phyloP scores from a whole-genome alignment of 2,329 filamentous ascomycete genomes.

The Beauveria pseudobassiana region DNA sequence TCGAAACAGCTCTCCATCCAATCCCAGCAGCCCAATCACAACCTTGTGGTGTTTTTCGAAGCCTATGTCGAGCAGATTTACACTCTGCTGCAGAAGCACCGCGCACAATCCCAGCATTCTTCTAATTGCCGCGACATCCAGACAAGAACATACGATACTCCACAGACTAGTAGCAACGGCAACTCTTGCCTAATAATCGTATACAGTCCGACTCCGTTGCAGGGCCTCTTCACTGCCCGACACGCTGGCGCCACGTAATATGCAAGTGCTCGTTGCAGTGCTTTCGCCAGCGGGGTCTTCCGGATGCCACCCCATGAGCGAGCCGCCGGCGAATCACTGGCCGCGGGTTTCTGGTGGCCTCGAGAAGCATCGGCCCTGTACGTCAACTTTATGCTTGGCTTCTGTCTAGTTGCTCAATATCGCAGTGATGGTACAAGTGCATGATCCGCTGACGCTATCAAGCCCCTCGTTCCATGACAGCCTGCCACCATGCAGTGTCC shows the following conservation, averaged over 20 bases:
- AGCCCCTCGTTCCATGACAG: neutral
- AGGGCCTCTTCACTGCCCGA: neutral
- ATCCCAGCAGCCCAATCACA: neutral
- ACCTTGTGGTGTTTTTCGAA: neutral
- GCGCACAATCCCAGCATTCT: neutral
- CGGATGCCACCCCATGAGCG: constrained; percentile 4
- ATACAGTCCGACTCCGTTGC: neutral
- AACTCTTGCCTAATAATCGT: neutral
- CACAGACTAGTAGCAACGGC: neutral
- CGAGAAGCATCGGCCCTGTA: neutral
- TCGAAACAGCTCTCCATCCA: neutral
- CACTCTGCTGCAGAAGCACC: neutral
- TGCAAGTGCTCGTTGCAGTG: constrained; percentile 8
- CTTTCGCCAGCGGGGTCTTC: constrained; percentile 1
- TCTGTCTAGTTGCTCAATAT: neutral
- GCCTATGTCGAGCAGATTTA: neutral
- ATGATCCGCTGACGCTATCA: neutral
- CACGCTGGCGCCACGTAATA: neutral
- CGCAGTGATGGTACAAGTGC: neutral
- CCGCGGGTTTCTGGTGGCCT: neutral
- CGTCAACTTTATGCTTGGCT: neutral
- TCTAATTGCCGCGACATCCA: neutral
- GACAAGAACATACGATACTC: neutral
- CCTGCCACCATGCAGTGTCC: neutral
- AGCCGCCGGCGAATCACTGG: neutral